Evolutionary conservation across 805 yeast genomes (phyloP).

Genomic region (Candida incommunis): DNA sequence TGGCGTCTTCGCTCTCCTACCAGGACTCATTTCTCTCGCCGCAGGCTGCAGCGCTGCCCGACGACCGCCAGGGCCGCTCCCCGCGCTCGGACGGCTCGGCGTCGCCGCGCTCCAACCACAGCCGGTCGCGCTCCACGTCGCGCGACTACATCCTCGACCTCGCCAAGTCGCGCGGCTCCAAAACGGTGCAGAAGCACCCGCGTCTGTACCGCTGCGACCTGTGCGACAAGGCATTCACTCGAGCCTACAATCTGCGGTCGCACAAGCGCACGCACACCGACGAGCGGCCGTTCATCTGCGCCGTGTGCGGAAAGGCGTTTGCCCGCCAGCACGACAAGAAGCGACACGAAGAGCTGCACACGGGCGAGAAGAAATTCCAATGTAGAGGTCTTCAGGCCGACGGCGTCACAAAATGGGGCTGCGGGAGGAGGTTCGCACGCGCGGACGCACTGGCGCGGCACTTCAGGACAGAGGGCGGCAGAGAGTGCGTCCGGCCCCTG

Average conservation of each 20-base stretch:
- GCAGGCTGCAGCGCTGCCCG: background rate
- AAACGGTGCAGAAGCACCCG: slow-evolving; percentile 48
- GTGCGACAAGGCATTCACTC: slow-evolving; percentile 76
- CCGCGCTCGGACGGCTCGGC: slow-evolving; percentile 1
- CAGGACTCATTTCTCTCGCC: background rate
- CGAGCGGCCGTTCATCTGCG: slow-evolving; percentile 57
- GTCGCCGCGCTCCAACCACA: background rate
- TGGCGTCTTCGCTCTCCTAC: background rate
- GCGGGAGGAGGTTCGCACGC: slow-evolving; percentile 59
- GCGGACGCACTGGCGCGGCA: slow-evolving; percentile 70
- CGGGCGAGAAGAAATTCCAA: slow-evolving; percentile 54
- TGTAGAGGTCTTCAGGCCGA: slow-evolving; percentile 50
- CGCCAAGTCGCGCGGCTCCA: background rate
- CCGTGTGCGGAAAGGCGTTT: slow-evolving; percentile 50
- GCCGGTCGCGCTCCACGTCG: background rate
- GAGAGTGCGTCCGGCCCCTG: slow-evolving; percentile 51
- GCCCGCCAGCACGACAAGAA: slow-evolving; percentile 68
- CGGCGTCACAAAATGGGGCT: slow-evolving; percentile 55
- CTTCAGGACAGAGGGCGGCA: slow-evolving; percentile 62
- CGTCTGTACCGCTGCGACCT: slow-evolving; percentile 61
- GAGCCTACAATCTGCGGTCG: slow-evolving; percentile 86
- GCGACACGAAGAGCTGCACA: slow-evolving; percentile 63
- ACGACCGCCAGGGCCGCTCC: background rate
- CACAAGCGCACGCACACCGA: slow-evolving; percentile 78
- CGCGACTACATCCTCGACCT: background rate